phyloP scores from a whole-genome alignment of 768 basidiomycete genomes.

The Sporobolomyces roseus region DNA sequence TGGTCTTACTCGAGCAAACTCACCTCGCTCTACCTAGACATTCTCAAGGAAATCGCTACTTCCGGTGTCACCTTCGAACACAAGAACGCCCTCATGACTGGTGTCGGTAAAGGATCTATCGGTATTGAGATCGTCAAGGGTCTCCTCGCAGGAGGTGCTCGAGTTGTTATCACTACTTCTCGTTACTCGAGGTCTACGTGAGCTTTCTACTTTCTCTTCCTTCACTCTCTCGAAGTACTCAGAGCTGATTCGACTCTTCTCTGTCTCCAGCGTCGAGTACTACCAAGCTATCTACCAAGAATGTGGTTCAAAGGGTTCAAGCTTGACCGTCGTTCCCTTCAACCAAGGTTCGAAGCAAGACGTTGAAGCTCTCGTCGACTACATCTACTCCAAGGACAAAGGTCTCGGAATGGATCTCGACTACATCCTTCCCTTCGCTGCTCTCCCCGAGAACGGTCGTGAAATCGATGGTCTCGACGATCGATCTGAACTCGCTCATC shows the following conservation, averaged over 20 bases:
- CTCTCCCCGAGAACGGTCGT: slow-evolving; percentile 95
- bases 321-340: slow-evolving; percentile 95
- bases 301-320: slow-evolving; percentile 90
- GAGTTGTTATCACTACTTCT: slow-evolving; percentile 95
- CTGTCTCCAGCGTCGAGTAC: slow-evolving; percentile 69
- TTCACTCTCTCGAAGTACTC: not conserved
- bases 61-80: slow-evolving; percentile 98
- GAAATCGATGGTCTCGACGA: slow-evolving; percentile 97
- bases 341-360: slow-evolving; percentile 99
- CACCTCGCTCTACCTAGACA: slow-evolving; percentile 81
- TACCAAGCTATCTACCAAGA: slow-evolving; percentile 98
- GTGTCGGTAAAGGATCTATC: slow-evolving; percentile 96
- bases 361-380: slow-evolving; percentile 94
- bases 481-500: slow-evolving; percentile 93
- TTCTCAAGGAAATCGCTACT: slow-evolving; percentile 95
- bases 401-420: slow-evolving; percentile 88
- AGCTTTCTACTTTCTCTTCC: not conserved
- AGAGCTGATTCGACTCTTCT: not conserved
- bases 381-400: slow-evolving; percentile 76
- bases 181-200: slow-evolving; percentile 83
- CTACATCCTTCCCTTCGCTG: slow-evolving; percentile 97
- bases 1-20: slow-evolving; percentile 99
- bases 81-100: slow-evolving; percentile 96
- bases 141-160: slow-evolving; percentile 89
- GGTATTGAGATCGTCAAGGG: slow-evolving; percentile 97